phyloP scores from a whole-genome alignment of 352 stramenopile genomes.

The Globisporangium lucens region DNA sequence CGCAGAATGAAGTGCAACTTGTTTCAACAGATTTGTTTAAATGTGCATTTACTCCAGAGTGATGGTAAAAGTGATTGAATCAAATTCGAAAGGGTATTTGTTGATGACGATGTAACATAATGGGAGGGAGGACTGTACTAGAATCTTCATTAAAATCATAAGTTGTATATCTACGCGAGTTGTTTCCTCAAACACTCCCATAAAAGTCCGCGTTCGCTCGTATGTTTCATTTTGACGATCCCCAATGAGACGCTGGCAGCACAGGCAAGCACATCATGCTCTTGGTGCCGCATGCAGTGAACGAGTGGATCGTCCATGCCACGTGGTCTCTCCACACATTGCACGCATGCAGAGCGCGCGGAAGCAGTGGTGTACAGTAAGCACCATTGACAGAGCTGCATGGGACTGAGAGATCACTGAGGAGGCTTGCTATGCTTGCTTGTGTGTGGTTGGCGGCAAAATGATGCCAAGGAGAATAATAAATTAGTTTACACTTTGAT shows the following conservation, averaged over 20 bases:
- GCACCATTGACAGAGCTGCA: not conserved
- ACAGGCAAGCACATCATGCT: not conserved
- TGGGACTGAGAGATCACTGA: not conserved
- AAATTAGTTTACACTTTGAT: conserved; percentile 3
- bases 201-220: not conserved
- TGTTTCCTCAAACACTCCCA: conserved; percentile 6
- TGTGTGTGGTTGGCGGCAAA: not conserved
- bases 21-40: no score
- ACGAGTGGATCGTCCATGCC: not conserved
- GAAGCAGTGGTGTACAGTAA: not conserved
- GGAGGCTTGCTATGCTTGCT: not conserved
- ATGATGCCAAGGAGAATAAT: conserved; percentile 1
- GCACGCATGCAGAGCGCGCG: not conserved
- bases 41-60: no score
- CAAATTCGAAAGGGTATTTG: no score
- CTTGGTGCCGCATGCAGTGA: not conserved
- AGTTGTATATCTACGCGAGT: not conserved
- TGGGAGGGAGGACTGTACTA: no score
- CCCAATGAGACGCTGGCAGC: not conserved
- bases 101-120: no score
- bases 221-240: not conserved
- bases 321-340: not conserved
- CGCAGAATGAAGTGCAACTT: no score
- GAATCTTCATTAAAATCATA: not conserved
- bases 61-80: no score